Percentiles rank a stretch among this genome's conserved stretches.
These are phyloP conservation scores for Fonsecaea erecta DNA, from an alignment of 2,329 filamentous ascomycete species.

Conservation along the genomic window DNA sequence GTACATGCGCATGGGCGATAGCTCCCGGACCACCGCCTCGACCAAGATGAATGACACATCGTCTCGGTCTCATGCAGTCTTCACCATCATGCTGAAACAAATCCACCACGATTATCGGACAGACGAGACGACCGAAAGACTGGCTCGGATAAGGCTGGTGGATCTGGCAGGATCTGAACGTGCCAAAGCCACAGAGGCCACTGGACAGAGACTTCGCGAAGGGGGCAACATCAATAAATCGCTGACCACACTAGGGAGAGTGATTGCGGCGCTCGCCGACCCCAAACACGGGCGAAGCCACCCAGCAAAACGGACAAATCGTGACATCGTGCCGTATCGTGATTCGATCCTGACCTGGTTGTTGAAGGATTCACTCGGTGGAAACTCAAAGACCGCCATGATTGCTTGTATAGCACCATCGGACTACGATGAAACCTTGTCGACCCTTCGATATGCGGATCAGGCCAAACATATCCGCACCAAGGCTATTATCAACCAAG, in stretches of 20 bases:
- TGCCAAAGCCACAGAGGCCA: slow-evolving; percentile 93
- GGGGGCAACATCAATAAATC: slow-evolving; percentile 99
- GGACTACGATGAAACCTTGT: slow-evolving; percentile 96
- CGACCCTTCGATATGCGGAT: slow-evolving; percentile 93
- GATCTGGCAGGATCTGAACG: slow-evolving; percentile 94
- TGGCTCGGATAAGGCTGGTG: slow-evolving; percentile 89
- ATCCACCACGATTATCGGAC: slow-evolving; percentile 96
- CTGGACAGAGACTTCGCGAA: slow-evolving; percentile 85
- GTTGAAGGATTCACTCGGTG: slow-evolving; percentile 91
- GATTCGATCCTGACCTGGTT: slow-evolving; percentile 86
- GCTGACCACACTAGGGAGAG: slow-evolving; percentile 88
- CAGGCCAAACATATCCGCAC: slow-evolving; percentile 97
- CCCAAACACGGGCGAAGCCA: slow-evolving; percentile 63
- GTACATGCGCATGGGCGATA: slow-evolving; percentile 87
- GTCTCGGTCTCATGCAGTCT: slow-evolving; percentile 93
- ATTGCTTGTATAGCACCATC: slow-evolving; percentile 95
- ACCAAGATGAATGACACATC: slow-evolving; percentile 99
- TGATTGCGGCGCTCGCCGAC: slow-evolving; percentile 88
- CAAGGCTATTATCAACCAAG: slow-evolving; percentile 91
- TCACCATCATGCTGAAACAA: slow-evolving; percentile 97
- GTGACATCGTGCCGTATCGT: slow-evolving; percentile 84
- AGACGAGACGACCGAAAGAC: slow-evolving; percentile 96
- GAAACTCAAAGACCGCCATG: slow-evolving; percentile 99
- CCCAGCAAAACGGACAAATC: slow-evolving; percentile 62
- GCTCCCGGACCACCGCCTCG: slow-evolving; percentile 83